Conservation (phyloP, 441 rosid species). For the Biscutella laevigata region DNA sequence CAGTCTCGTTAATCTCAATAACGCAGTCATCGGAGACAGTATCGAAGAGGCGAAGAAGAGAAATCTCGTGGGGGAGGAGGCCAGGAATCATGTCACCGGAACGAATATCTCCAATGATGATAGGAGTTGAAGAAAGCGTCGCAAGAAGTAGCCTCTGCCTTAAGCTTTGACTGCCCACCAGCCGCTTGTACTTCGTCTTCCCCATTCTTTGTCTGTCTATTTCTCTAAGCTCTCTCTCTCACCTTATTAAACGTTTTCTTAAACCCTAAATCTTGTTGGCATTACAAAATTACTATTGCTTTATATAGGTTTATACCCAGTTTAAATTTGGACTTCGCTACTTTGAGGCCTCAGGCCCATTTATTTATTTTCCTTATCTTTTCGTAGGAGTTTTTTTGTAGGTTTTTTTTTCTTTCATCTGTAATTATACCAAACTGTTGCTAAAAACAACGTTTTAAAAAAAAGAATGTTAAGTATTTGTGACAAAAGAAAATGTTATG, state of each 20-base stretch:
- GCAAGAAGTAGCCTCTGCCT: conserved; percentile 68
- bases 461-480: no score
- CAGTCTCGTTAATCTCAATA: conserved; percentile 66
- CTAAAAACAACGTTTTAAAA: no score
- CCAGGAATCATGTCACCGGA: conserved; percentile 61
- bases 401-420: no score
- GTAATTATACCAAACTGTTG: no score
- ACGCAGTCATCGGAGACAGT: conserved; percentile 56
- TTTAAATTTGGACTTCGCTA: no score
- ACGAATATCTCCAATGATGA: conserved; percentile 57
- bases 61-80: conserved; percentile 65
- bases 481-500: no score
- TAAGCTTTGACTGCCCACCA: conserved; percentile 60
- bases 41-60: conserved; percentile 73
- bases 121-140: conserved; percentile 55
- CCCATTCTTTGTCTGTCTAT: conserved; percentile 37
- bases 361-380: no score
- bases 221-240: not conserved
- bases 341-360: no score
- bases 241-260: not conserved
- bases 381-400: no score
- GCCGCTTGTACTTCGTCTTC: conserved; percentile 42
- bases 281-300: no score
- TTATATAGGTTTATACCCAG: no score
- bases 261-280: conserved; percentile 29